Percentiles rank a stretch among this genome's conserved stretches.
phyloP scores from a whole-genome alignment of 805 yeast species.

The Metschnikowia lachancei region DNA sequence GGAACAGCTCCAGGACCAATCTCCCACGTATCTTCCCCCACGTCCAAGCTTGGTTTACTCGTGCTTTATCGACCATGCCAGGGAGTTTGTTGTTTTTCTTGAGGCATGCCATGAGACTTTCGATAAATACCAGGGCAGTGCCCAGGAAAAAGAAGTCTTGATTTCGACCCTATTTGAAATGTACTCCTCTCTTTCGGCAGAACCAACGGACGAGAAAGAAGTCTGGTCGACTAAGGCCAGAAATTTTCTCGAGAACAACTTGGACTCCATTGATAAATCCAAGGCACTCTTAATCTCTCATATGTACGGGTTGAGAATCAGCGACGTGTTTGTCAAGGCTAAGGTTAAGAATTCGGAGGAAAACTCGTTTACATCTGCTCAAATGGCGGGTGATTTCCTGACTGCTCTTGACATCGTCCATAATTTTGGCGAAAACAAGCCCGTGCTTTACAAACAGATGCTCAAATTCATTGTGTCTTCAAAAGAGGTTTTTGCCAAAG shows the following conservation, averaged over 20 bases:
- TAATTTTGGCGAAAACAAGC: slow-evolving; percentile 59
- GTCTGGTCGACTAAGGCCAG: slow-evolving; percentile 70
- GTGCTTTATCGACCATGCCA: slow-evolving; percentile 79
- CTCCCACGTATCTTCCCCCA: slow-evolving; percentile 86
- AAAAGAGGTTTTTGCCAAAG: slow-evolving; percentile 46
- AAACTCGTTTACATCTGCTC: slow-evolving; percentile 60
- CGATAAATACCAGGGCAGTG: slow-evolving; percentile 69
- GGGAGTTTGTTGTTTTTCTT: slow-evolving; percentile 84
- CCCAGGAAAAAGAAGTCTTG: slow-evolving; percentile 68
- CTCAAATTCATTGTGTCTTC: slow-evolving; percentile 61
- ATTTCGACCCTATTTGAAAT: slow-evolving; percentile 78
- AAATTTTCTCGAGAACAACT: slow-evolving; percentile 45
- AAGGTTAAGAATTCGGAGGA: slow-evolving; percentile 46
- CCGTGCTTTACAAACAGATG: slow-evolving; percentile 64
- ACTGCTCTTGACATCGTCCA: slow-evolving; percentile 57
- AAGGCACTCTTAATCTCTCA: slow-evolving; percentile 57
- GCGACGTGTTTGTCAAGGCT: slow-evolving; percentile 42
- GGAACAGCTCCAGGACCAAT: background rate
- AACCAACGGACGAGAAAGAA: slow-evolving; percentile 28
- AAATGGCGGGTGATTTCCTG: slow-evolving; percentile 54
- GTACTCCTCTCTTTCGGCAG: slow-evolving; percentile 59
- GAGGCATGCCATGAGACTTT: slow-evolving; percentile 87
- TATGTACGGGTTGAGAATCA: slow-evolving; percentile 46
- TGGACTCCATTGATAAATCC: slow-evolving; percentile 52
- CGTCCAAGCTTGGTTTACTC: slow-evolving; percentile 83